Evolutionary conservation across 1,284 basidiomycete species (phyloP).

Genomic region (Athelia sp.): DNA sequence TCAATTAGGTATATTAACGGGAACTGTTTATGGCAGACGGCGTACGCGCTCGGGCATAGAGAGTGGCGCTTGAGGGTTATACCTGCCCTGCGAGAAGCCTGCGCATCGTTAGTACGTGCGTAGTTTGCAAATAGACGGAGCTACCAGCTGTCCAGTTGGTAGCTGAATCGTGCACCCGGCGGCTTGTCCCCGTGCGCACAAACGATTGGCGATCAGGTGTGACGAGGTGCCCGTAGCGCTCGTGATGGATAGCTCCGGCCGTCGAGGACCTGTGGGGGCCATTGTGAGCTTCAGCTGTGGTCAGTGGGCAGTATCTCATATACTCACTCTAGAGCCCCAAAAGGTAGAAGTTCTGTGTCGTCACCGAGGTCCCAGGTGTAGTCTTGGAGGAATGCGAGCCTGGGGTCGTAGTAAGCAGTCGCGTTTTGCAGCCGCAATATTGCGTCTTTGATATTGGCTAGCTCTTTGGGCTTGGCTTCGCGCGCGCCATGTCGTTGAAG

Average conservation of each 20-base stretch:
- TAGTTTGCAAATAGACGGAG: background rate
- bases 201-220: constrained; percentile 48
- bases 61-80: constrained; percentile 42
- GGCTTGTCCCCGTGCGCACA: constrained; percentile 55
- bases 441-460: constrained; percentile 40
- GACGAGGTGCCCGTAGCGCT: constrained; percentile 48
- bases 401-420: constrained; percentile 35
- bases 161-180: constrained; percentile 64
- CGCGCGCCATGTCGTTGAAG: constrained; percentile 82
- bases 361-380: constrained; percentile 56
- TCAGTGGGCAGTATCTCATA: background rate
- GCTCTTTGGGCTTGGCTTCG: constrained; percentile 60
- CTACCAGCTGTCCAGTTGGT: constrained; percentile 68
- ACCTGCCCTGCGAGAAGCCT: constrained; percentile 53
- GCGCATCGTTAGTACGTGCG: constrained; percentile 1
- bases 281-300: background rate
- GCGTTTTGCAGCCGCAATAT: constrained; percentile 49
- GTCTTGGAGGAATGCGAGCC: constrained; percentile 55
- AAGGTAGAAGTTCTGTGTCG: constrained; percentile 60
- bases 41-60: too few relatives aligned
- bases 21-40: constrained; percentile 27
- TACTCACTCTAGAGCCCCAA: constrained; percentile 69
- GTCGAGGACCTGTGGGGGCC: constrained; percentile 38
- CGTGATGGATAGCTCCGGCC: constrained; percentile 42
- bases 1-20: constrained; percentile 2